Evolutionary conservation across 75 land plant species (phyloP), one percentile per base, ranked within the genome.

Genomic region (Cunninghamia lanceolata): DNA sequence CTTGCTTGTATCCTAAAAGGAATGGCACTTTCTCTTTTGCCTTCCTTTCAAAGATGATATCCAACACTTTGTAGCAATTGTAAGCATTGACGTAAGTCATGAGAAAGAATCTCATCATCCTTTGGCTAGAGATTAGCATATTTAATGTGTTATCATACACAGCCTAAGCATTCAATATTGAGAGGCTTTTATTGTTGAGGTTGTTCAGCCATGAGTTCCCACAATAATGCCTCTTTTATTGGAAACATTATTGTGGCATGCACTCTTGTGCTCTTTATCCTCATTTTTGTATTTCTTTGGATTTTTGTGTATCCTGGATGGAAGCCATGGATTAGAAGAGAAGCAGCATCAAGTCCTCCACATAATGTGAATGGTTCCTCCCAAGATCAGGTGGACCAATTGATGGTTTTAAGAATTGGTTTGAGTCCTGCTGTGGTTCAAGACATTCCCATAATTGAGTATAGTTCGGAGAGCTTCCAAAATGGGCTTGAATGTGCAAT

Each of bases 401-500:
- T 21, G 66, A 59, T 21, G 25, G 25, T 21, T 59, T 3, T 21
- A 7, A 59, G 28, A 59, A 21, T 59, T 21, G 66, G 66, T 21
- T 59, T 59, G 28, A 59, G n/a, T 25, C 66, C 66, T 21, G 32
- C 75, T 9, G 75, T 32, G 35, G 75, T 71, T 10, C 35, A 32
- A 11, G 2, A 8, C 10, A n/a, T 30, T n/a, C 75, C 75, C 14
- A 32, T 32, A 30, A 9, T 32, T 71, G 35, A 30, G 75, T 32
- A 30, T 32, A 32, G 0, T 30, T 9, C 38, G 2, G 75, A 13
- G 36, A 14, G 16, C 16, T 73, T 73, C 38, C 3, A 34, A 34
- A 14, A 73, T 34, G 75, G 75, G 38, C 13, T 73, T 30, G 90
- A 87, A 54, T 93, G 94, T 80, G 91, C 89, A 16, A 88, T 94